phyloP scores from a whole-genome alignment of 2,329 filamentous ascomycete species.

The Cephalotrichum gorgonifer region DNA sequence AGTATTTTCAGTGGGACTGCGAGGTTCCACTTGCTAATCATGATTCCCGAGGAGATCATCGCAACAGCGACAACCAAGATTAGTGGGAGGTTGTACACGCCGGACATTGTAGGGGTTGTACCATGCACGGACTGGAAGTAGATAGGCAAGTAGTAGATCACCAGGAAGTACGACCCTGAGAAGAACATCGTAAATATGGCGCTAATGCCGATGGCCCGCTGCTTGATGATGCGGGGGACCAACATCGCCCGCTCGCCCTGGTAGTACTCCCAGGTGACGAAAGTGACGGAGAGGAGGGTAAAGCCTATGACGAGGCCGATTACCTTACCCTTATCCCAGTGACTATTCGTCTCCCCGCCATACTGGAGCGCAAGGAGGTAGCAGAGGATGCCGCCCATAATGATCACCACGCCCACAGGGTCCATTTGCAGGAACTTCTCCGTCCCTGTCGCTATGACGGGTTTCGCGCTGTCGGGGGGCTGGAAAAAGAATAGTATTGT shows the following conservation, averaged over 20 bases:
- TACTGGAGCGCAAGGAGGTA: slow-evolving; percentile 40
- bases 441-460: background rate
- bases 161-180: slow-evolving; percentile 20
- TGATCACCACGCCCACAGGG: slow-evolving; percentile 18
- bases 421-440: slow-evolving; percentile 9
- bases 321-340: slow-evolving; percentile 17
- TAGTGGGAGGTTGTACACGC: slow-evolving; percentile 14
- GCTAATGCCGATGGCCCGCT: slow-evolving; percentile 23
- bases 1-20: background rate
- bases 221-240: slow-evolving; percentile 26
- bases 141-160: slow-evolving; percentile 29
- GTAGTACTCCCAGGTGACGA: slow-evolving; percentile 20
- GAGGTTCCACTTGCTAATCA: background rate
- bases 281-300: slow-evolving; percentile 17
- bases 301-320: slow-evolving; percentile 25
- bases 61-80: slow-evolving; percentile 5
- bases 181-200: slow-evolving; percentile 21
- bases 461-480: slow-evolving; percentile 16
- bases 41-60: background rate
- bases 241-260: slow-evolving; percentile 26
- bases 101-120: slow-evolving; percentile 20
- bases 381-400: slow-evolving; percentile 28
- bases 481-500: slow-evolving; percentile 31
- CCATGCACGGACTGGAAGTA: slow-evolving; percentile 36
- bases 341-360: slow-evolving; percentile 26